These are phyloP conservation scores for Fusarium chaquense DNA, from an alignment of 2,329 filamentous ascomycete genomes.

Conservation along the genomic window DNA sequence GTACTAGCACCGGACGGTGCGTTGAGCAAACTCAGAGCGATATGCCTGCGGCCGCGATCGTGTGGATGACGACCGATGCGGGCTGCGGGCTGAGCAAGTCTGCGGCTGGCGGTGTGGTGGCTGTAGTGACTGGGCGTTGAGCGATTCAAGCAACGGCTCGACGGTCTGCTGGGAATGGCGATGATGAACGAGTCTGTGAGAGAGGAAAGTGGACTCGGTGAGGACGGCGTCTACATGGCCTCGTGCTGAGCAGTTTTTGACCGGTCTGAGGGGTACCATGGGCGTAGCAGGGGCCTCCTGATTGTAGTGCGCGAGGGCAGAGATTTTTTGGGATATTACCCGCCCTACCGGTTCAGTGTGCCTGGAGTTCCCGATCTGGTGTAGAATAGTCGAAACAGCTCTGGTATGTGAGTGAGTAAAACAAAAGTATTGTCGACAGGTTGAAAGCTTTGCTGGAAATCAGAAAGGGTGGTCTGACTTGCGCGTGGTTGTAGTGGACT, in stretches of 20 bases:
- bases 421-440: conserved; percentile 25
- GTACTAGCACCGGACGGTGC: conserved; percentile 31
- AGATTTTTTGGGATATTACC: conserved; percentile 41
- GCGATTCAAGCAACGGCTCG: conserved; percentile 46
- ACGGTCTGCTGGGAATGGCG: conserved; percentile 49
- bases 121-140: conserved; percentile 48
- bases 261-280: conserved; percentile 58
- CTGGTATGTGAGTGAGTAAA: conserved; percentile 14
- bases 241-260: conserved; percentile 57
- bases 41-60: conserved; percentile 48
- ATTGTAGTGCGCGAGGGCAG: conserved; percentile 42
- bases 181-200: conserved; percentile 53
- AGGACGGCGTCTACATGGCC: conserved; percentile 53
- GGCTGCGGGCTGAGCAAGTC: conserved; percentile 47
- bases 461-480: conserved; percentile 40
- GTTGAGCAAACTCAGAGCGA: conserved; percentile 41
- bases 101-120: conserved; percentile 49
- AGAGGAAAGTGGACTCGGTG: conserved; percentile 57
- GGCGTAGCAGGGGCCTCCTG: conserved; percentile 47
- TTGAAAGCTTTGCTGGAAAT: conserved; percentile 29
- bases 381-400: conserved; percentile 30
- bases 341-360: conserved; percentile 43
- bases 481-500: conserved; percentile 22
- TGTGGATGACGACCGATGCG: conserved; percentile 48
- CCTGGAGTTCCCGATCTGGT: conserved; percentile 45